These are phyloP conservation scores for Aspergillus oerlinghausenensis DNA, from an alignment of 2,329 filamentous ascomycete genomes.

Conservation along the genomic window DNA sequence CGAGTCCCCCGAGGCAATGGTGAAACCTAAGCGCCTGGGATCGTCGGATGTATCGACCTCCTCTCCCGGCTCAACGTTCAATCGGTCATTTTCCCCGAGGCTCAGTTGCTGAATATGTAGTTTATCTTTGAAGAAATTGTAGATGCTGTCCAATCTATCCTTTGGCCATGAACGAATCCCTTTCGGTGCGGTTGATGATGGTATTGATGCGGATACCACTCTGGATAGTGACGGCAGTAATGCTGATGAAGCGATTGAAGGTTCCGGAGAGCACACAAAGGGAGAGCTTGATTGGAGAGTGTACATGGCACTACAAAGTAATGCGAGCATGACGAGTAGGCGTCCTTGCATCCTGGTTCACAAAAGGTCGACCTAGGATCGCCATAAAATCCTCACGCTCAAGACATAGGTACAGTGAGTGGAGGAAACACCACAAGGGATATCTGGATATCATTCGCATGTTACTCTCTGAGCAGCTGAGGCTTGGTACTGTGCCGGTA, in stretches of 20 bases:
- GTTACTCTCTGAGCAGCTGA: neutral
- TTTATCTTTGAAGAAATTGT: neutral
- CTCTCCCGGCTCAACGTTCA: neutral
- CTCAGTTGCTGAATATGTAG: neutral
- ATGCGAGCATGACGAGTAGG: neutral
- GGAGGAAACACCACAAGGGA: neutral
- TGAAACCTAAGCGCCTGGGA: neutral
- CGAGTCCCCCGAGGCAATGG: neutral
- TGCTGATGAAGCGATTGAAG: neutral
- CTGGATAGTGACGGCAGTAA: neutral
- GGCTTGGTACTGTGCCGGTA: neutral
- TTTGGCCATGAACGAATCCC: neutral
- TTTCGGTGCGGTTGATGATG: neutral
- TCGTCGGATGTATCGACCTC: neutral
- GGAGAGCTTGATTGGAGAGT: neutral
- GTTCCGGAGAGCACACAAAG: neutral
- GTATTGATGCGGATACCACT: neutral
- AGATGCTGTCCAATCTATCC: neutral
- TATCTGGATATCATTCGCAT: neutral
- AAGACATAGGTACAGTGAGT: neutral
- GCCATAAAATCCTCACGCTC: neutral
- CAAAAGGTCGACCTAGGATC: neutral
- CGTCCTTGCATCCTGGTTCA: neutral
- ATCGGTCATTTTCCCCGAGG: too few species aligned
- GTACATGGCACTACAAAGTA: neutral